Percentiles rank a stretch among this genome's conserved stretches.
phyloP scores from a whole-genome alignment of 164 flowering plant species.

The Magnolia sinica region DNA sequence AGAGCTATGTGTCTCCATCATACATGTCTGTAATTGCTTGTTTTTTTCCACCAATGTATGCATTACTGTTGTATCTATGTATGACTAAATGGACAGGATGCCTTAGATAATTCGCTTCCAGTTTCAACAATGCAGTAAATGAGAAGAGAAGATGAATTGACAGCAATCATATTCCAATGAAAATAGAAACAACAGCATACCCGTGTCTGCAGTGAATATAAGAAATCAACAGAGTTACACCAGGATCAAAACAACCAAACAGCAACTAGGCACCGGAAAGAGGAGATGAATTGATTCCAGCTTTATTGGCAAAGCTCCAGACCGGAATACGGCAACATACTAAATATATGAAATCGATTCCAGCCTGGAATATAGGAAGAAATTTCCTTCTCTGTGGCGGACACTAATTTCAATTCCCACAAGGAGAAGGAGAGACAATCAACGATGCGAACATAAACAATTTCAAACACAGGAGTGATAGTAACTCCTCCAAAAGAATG shows the following conservation, averaged over 20 bases:
- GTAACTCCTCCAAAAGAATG: slow-evolving; percentile 8
- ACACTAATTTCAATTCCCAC: slow-evolving; percentile 2
- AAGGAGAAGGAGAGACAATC: slow-evolving; percentile 11
- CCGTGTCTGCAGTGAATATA: not conserved
- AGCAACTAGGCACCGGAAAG: not conserved
- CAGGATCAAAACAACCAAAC: not conserved
- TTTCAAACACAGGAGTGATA: not conserved
- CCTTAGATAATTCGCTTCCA: not conserved
- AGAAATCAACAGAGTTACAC: not conserved
- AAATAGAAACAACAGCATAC: not conserved
- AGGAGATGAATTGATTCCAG: not conserved
- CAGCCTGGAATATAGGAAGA: slow-evolving; percentile 1
- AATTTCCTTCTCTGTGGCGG: slow-evolving; percentile 3
- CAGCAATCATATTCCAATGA: not conserved
- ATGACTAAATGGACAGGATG: not conserved
- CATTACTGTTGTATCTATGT: not conserved
- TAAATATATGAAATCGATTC: slow-evolving; percentile 5
- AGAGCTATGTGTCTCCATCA: not conserved
- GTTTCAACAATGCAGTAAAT: not conserved
- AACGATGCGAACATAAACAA: not conserved
- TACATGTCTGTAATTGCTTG: not conserved
- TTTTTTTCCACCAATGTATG: not conserved
- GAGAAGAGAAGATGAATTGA: not conserved
- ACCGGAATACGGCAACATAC: slow-evolving; percentile 4
- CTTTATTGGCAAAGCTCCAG: slow-evolving; percentile 10